Percentiles rank a stretch among this genome's conserved stretches.
These are phyloP conservation scores for Sherardia arvensis DNA, from an alignment of 257 asterid species.

Conservation along the genomic window DNA sequence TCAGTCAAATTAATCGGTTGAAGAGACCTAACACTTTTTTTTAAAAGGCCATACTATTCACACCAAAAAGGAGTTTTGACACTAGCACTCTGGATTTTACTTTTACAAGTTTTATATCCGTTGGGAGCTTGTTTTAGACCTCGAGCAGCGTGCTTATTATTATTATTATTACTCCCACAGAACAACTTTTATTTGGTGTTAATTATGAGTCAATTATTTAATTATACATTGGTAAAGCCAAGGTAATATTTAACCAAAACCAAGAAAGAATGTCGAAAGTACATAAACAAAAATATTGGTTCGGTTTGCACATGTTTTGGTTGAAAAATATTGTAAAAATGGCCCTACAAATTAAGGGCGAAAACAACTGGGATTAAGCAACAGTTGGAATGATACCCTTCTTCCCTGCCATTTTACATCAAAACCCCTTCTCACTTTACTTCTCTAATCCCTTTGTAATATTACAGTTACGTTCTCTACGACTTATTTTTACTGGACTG, in stretches of 20 bases:
- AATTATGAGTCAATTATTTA: background rate
- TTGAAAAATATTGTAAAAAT: background rate
- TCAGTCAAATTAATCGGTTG: too few species aligned
- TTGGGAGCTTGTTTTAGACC: background rate
- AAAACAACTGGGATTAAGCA: background rate
- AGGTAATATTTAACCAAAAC: background rate
- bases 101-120: background rate
- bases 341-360: background rate
- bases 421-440: background rate
- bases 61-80: background rate
- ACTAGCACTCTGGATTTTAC: background rate
- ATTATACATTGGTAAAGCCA: background rate
- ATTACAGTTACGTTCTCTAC: too few species aligned
- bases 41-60: too few species aligned
- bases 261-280: background rate
- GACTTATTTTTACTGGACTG: too few species aligned
- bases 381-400: conserved; percentile 7
- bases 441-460: background rate
- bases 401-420: background rate
- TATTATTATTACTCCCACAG: background rate
- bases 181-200: background rate
- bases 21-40: too few species aligned
- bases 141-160: background rate
- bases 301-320: background rate
- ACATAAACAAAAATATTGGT: background rate